Base-by-base conservation (phyloP, 163 green algal species). In the Scenedesmus sp. region DNA sequence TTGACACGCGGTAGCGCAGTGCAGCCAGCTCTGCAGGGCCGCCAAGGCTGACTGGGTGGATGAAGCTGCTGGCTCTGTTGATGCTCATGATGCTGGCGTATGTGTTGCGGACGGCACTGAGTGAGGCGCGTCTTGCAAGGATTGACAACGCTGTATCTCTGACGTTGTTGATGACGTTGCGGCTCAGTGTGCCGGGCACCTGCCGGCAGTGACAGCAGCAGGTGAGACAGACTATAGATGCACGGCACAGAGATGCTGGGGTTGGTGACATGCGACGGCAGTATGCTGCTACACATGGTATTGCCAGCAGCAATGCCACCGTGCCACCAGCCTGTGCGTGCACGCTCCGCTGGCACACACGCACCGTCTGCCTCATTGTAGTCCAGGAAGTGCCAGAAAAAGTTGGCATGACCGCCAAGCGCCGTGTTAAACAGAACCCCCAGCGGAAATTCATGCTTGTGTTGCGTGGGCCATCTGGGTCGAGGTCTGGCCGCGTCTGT, bases 401-500 rank as follows among this genome's bases (percentile, higher is more conserved):
- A 2, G 65, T 40, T 15, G 65, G 65, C 24, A 76, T 37, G 30
- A 76, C 40, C 3, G 30, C 65, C 65, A 37, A 30, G 9, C 65
- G 65, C 65, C 65, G 26, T 7, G 30, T 40, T 2, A 40, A 7
- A 18, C 65, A 76, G 0, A 18, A 40, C 0, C 65, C 65, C 65
- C 65, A 76, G 30, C 65, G 65, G 65, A 40, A 76, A 10, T 76
- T 76, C 65, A 76, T 20, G 65, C 15, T 76, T 5, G 4, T 76
- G 30, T 76, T 76, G 3, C 30, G 65, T 24, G 65, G 65, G 65
- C 65, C 65, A 37, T 16, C 30, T 40, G 37, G 30, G 81, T 86
- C 33, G 15, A 84, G 81, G 81, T 86, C 81, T 86, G 81, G 46
- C 20, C 78, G 78, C 26, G 22, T 76, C 30, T 76, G 65, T 7